Base-by-base conservation (phyloP, 208 protist species). In the Leishmania arabica region DNA sequence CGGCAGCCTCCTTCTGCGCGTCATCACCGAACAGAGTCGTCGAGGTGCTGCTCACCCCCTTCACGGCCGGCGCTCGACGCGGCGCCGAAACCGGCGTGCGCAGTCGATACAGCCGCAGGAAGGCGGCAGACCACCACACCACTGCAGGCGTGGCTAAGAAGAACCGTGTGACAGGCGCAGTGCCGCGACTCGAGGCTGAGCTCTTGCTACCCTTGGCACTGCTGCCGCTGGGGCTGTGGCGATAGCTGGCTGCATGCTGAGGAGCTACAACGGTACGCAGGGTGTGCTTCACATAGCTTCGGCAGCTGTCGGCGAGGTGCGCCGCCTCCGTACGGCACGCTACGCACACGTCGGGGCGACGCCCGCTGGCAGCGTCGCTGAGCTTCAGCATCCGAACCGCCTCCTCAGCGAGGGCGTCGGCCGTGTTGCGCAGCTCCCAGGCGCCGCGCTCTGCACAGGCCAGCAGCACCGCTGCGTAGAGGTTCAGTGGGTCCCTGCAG, bases 131-230 rank as follows among this genome's bases (percentile, higher is more conserved):
- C 88, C 88, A 91, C 78, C 86, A 86, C 42, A 86, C 88, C 7
- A 91, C 81, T 1, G 84, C 88, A 24, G 88, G 80, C 11, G 88
- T 91, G 53, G 84, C 78, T 9, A 91, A 81, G 62, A 89, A 91
- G 71, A 89, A 82, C 31, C 88, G 85, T 21, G 81, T 76, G 49
- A 71, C 49, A 27, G 75, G 40, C 42, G 45, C 69, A 27, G 40
- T 34, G 69, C 42, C 6, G 69, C 69, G 11, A 34, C 45, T 73
- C 27, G 42, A 21, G 24, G 45, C 42, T 45, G 69, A 15, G 27
- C 27, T 24, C 47, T 45, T 51, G 42, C 42, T 37, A 73, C 69
- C 69, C 15, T 42, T 37, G 42, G 49, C 53, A 42, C 64, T 53
- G 40, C 78, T 37, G 78, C 54, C 15, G 53, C 53, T 19, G 42